A percentile compares a stretch with the other conserved stretches of the same genome.
Conservation (phyloP, 495 filamentous ascomycete species). For the Penicillium lividum region DNA sequence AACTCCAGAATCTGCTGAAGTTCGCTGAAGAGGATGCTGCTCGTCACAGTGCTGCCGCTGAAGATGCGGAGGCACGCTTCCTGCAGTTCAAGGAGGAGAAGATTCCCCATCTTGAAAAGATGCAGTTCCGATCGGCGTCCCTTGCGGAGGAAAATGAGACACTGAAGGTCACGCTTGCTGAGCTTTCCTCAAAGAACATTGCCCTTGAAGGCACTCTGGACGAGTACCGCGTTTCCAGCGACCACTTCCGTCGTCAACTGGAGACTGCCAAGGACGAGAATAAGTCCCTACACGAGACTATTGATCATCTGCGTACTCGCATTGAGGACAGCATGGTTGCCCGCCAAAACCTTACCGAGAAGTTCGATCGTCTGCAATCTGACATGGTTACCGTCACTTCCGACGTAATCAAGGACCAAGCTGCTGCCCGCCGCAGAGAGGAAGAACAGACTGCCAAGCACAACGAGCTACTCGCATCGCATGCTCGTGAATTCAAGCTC, state of each 20-base stretch:
- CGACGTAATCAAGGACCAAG: slow-evolving; percentile 77
- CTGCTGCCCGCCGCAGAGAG: slow-evolving; percentile 70
- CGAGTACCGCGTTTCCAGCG: slow-evolving; percentile 60
- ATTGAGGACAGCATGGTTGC: slow-evolving; percentile 81
- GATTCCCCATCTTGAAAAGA: slow-evolving; percentile 49
- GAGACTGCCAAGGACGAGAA: slow-evolving; percentile 57
- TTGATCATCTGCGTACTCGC: slow-evolving; percentile 69
- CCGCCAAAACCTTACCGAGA: slow-evolving; percentile 74
- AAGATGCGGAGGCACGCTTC: slow-evolving; percentile 62
- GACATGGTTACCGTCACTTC: slow-evolving; percentile 77
- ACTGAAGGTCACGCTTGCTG: slow-evolving; percentile 63
- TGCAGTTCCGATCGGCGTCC: slow-evolving; percentile 59
- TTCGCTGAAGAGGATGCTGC: slow-evolving; percentile 71
- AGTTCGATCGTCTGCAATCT: slow-evolving; percentile 78
- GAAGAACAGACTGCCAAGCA: slow-evolving; percentile 71
- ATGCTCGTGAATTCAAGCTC: slow-evolving; percentile 74
- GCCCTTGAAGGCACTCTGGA: slow-evolving; percentile 59
- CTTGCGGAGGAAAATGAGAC: slow-evolving; percentile 65
- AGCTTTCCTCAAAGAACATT: slow-evolving; percentile 59
- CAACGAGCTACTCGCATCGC: slow-evolving; percentile 74
- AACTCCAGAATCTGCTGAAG: slow-evolving; percentile 68
- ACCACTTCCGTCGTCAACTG: slow-evolving; percentile 55
- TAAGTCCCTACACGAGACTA: slow-evolving; percentile 60
- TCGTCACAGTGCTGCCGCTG: slow-evolving; percentile 67
- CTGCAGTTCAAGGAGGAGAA: slow-evolving; percentile 55